These are phyloP conservation scores for Brettanomyces naardenensis DNA, from an alignment of 805 yeast species.

Conservation along the genomic window DNA sequence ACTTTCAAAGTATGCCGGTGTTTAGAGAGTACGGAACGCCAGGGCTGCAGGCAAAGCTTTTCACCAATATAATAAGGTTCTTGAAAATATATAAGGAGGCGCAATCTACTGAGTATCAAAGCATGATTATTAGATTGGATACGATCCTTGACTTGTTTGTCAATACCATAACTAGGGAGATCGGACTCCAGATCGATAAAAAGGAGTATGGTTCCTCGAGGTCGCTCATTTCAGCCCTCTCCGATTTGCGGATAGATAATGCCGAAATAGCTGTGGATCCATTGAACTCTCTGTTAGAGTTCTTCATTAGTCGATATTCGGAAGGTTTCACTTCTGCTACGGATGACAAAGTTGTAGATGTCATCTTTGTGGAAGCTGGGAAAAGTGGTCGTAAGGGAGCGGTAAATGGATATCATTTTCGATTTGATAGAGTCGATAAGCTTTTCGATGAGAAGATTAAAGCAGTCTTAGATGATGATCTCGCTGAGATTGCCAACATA, in stretches of 20 bases:
- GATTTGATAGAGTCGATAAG: conserved; percentile 16
- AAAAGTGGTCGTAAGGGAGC: conserved; percentile 12
- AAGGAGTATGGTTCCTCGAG: conserved; percentile 34
- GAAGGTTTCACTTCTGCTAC: conserved; percentile 6
- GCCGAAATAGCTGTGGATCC: conserved; percentile 29
- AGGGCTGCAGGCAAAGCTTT: conserved; percentile 22
- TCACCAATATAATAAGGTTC: conserved; percentile 22
- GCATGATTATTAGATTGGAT: conserved; percentile 31
- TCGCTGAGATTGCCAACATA: conserved; percentile 21
- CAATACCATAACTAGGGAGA: conserved; percentile 60
- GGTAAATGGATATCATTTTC: conserved; percentile 22
- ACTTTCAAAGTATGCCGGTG: conserved; percentile 23
- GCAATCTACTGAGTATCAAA: conserved; percentile 13
- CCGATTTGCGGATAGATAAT: conserved; percentile 16
- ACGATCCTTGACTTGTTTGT: conserved; percentile 62
- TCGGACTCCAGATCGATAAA: conserved; percentile 48
- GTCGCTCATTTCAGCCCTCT: conserved; percentile 19
- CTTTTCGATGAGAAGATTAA: conserved; percentile 16
- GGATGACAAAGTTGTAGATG: conserved; percentile 14
- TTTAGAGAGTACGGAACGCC: conserved; percentile 26
- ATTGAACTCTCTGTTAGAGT: conserved; percentile 26
- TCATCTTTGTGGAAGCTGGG: conserved; percentile 11
- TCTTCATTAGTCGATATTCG: conserved; percentile 23
- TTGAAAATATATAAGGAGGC: conserved; percentile 16
- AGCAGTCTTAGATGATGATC: conserved; percentile 16